phyloP scores from a whole-genome alignment of 805 yeast genomes.

The Cyberlindnera americana region DNA sequence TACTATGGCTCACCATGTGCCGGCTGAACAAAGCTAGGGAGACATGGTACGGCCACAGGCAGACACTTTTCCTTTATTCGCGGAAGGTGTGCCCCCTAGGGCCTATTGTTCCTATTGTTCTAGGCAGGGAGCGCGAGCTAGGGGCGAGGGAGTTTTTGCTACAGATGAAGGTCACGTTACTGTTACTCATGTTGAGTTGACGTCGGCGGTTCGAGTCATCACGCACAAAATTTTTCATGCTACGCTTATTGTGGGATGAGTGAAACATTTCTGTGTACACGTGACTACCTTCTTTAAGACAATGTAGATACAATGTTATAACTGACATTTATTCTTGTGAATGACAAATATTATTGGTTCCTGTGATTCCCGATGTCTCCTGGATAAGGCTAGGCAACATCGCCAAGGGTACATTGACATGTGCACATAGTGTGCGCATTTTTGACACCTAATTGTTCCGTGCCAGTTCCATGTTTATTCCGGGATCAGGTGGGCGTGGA shows the following conservation, averaged over 20 bases:
- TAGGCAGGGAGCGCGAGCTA: not conserved
- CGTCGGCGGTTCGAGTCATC: conserved; percentile 4
- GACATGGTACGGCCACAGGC: conserved; percentile 1
- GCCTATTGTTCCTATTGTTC: too few species aligned
- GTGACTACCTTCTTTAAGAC: too few species aligned
- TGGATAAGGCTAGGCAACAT: too few species aligned
- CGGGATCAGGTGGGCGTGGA: not conserved
- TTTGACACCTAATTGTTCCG: conserved; percentile 1
- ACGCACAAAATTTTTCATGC: not conserved
- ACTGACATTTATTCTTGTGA: too few species aligned
- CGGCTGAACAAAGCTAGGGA: not conserved
- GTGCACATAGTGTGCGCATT: too few species aligned
- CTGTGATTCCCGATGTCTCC: too few species aligned
- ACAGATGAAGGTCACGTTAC: conserved; percentile 5
- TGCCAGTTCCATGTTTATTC: not conserved
- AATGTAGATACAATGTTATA: too few species aligned
- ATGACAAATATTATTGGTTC: too few species aligned
- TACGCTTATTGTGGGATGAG: not conserved
- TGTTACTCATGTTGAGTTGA: conserved; percentile 9
- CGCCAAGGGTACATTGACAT: too few species aligned
- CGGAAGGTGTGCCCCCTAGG: not conserved
- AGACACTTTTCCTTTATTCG: not conserved
- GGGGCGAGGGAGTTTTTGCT: conserved; percentile 1
- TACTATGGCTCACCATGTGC: conserved; percentile 4
- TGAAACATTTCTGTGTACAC: too few species aligned